Evolutionary conservation across 371 early-diverging fungal species (phyloP), one percentile per base, ranked within the genome.

Genomic region (Phascolomyces articulosus): DNA sequence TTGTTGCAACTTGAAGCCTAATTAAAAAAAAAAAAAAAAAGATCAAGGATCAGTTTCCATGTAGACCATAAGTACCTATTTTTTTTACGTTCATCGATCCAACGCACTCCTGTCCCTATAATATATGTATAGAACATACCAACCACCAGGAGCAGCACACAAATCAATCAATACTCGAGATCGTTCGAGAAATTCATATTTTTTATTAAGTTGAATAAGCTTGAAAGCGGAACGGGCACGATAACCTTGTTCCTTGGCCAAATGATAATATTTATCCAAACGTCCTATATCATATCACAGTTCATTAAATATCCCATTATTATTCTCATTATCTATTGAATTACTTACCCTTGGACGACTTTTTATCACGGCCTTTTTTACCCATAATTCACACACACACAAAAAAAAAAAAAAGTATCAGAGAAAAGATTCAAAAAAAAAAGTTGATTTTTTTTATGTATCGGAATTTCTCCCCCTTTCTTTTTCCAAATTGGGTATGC

Each of bases 181-280:
- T 40, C 93, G 90, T 64, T 93, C 93, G 29, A 99, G 83, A 72
- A 99, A 97, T 80, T 92, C 93, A 82, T 94, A 99, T 78, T 99
- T 98, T 78, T 96, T 96, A 88, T 99, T 99, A 56, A 99, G 86
- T 79, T 99, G 99, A 66, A 99, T 96, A 55, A 99, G 88, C 89
- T 99, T 99, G 90, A 98, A 99, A 64, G 99, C 99, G 44, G 99
- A 98, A 87, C 99, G 96, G 58, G 99, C 98, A 77, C 99, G 93
- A 84, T 98, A 99, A 65, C 99, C 99, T 77, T 99, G 98, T 76
- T 99, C 99, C 87, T 99, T 99, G 77, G 99, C 99, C 84, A 99
- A 89, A 81, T 98, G 95, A 83, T 99, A 99, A 87, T 96, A 99
- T 88, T 99, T 99, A 88, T 99, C 99, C 85, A 99, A 89, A 83